Conservation (phyloP, 2,329 filamentous ascomycete genomes). For the Colletotrichum somersetense region DNA sequence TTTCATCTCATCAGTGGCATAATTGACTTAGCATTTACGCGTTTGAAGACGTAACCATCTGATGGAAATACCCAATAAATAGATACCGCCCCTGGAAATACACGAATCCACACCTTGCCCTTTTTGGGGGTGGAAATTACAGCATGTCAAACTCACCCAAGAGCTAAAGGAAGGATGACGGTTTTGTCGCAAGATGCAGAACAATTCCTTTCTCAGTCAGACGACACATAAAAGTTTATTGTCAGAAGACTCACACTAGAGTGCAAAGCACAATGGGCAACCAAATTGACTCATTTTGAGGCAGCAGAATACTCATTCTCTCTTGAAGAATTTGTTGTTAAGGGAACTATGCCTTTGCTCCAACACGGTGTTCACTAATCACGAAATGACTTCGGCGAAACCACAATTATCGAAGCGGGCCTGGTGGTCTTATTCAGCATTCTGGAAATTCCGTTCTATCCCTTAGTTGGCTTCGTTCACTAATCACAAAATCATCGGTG, state of each 20-base stretch:
- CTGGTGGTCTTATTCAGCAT: not conserved
- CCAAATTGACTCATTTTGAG: not conserved
- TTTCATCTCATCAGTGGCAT: not conserved
- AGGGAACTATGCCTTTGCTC: not conserved
- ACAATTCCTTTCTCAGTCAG: not conserved
- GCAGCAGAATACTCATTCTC: too few species aligned
- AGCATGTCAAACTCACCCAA: not conserved
- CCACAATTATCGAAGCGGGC: not conserved
- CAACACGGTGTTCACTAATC: not conserved
- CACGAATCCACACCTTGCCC: not conserved
- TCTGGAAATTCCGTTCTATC: not conserved
- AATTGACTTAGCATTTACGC: not conserved
- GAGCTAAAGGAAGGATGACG: not conserved
- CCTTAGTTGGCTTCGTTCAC: not conserved
- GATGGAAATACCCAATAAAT: not conserved
- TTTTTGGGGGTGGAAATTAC: not conserved
- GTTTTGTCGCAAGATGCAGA: not conserved
- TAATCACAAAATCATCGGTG: too few species aligned
- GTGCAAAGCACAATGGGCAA: not conserved
- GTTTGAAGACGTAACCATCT: not conserved
- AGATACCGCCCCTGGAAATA: not conserved
- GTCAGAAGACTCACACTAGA: not conserved
- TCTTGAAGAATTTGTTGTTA: not conserved
- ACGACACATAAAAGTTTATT: not conserved
- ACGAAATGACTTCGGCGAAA: not conserved